Evolutionary conservation across 2,329 filamentous ascomycete genomes (phyloP), one percentile per base, ranked within the genome.

Genomic region (Mycogone perniciosa): DNA sequence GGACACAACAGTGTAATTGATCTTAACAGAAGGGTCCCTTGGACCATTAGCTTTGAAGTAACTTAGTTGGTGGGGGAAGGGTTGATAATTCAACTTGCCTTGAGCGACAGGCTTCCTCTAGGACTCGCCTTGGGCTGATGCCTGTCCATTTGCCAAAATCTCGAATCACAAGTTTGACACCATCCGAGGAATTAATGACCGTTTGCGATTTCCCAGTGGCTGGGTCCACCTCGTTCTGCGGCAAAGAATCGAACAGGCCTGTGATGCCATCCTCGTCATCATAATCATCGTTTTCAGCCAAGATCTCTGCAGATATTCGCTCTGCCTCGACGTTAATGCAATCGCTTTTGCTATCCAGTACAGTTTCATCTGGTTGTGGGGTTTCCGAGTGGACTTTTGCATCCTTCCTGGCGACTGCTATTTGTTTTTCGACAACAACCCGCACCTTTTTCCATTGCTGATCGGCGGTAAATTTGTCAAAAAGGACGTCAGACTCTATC

Each of bases 21-120:
- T 69, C 58, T 79, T 85, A 31, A 79, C 86, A 4, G 76, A 76
- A 1, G 85, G 73, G 63, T 96, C 89, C 67, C 89, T 87, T 56
- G 5, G 31, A 49, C 5, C 3, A 13, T 41, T 44, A 44, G 20
- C 20, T 51, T 59, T 48, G 48, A 49, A 54, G 30, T 53, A 11
- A 57, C 53, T 38, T 44, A 39, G 46, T 50, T 13, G 57, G 13
- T 34, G 50, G 9, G 27, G 7, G 34, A 27, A n/a, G 5, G n/a
- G 20, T 11, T 27, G 30, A 6, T 29, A n/a, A 13, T 26, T 30
- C 20, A 30, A 61, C 66, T 58, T 67, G 86, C 85, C 85, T 85
- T 56, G 89, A 81, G 59, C 86, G 85, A 65, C 91, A 95, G n/a
- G 88, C 81, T 66, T 96, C 91, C 65, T 96, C 90, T 9, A 97